Evolutionary conservation across 352 stramenopile genomes (phyloP).

Genomic region (Globisporangium cylindrosporum): DNA sequence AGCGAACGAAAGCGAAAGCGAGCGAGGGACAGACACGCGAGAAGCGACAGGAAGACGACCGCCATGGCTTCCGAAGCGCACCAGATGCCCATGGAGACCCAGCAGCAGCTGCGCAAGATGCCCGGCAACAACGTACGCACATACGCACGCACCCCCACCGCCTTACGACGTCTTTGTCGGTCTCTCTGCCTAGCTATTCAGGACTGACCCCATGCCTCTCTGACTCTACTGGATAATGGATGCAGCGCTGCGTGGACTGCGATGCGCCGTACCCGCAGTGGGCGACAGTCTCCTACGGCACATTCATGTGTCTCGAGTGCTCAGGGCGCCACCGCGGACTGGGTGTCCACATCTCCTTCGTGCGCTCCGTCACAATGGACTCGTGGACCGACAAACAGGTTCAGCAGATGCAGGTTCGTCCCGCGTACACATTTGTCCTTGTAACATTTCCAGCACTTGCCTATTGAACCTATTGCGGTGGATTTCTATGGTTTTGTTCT

Average conservation of each 20-base stretch:
- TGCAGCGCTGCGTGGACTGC: constrained; percentile 91
- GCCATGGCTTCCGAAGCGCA: constrained; percentile 43
- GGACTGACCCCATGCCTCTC: neutral
- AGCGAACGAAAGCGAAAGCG: neutral
- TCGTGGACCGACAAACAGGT: constrained; percentile 88
- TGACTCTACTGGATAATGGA: neutral
- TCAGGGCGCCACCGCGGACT: constrained; percentile 90
- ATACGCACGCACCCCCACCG: constrained; percentile 21
- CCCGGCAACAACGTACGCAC: constrained; percentile 77
- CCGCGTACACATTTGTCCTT: neutral
- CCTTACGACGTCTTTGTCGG: neutral
- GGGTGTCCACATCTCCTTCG: constrained; percentile 93
- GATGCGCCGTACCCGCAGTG: constrained; percentile 92
- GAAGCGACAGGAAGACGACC: neutral
- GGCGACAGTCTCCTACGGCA: constrained; percentile 93
- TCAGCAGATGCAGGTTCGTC: constrained; percentile 70
- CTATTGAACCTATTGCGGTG: neutral
- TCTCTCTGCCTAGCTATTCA: neutral
- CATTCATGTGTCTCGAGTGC: constrained; percentile 96
- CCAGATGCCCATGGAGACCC: constrained; percentile 82
- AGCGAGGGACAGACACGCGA: neutral
- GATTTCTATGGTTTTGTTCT: neutral
- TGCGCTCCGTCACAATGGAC: constrained; percentile 86
- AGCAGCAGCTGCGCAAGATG: constrained; percentile 81
- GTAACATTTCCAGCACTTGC: neutral